phyloP scores from a whole-genome alignment of 164 flowering plant genomes.

The Kalanchoe fedtschenkoi region DNA sequence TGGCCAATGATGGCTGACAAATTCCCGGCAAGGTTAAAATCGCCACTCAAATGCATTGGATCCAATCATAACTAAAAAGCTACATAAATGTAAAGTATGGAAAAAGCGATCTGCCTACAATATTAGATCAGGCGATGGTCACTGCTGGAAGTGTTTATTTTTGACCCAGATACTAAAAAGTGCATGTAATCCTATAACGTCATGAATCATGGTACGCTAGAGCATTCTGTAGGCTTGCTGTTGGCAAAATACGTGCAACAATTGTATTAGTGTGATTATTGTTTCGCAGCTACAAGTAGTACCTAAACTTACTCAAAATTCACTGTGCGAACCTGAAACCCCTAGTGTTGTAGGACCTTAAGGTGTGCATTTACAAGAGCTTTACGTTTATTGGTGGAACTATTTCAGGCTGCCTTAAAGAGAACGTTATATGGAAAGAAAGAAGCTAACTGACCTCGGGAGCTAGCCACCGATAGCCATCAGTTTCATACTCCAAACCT shows the following conservation, averaged over 20 bases:
- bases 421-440: not conserved
- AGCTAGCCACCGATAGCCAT: constrained; percentile 93
- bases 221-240: not conserved
- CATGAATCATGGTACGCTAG: not conserved
- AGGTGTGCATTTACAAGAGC: not conserved
- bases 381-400: not conserved
- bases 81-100: constrained; percentile 3
- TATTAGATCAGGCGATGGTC: not conserved
- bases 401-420: not conserved
- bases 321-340: not conserved
- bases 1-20: constrained; percentile 15
- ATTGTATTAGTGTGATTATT: not conserved
- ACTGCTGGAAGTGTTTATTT: not conserved
- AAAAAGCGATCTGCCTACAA: not conserved
- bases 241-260: not conserved
- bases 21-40: constrained; percentile 7
- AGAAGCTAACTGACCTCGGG: constrained; percentile 71
- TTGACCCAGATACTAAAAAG: not conserved
- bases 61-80: not conserved
- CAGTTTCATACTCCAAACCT: constrained; percentile 85
- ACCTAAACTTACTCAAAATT: not conserved
- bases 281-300: not conserved
- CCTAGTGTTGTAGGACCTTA: not conserved
- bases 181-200: not conserved
- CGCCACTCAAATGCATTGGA: constrained; percentile 9